Evolutionary conservation across 2,329 filamentous ascomycete genomes (phyloP), one percentile per base, ranked within the genome.

Genomic region (Microsporum canis): DNA sequence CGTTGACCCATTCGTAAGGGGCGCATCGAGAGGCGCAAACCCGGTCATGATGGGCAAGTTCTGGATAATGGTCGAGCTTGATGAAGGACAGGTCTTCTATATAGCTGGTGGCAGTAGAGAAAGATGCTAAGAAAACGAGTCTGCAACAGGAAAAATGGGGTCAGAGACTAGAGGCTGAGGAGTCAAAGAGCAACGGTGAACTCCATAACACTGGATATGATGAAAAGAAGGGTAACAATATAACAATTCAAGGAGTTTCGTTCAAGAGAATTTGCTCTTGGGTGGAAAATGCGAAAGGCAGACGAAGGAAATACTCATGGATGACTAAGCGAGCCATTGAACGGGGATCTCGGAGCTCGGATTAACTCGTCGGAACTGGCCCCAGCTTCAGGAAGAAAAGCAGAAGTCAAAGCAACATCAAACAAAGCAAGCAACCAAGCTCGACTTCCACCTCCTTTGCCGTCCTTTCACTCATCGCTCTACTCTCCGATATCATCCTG

Each of bases 21-120:
- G 76, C 66, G 76, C 73, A 71, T 83, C 84, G 65, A 84, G 75
- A 63, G 79, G 83, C 66, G 75, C 80, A 70, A 76, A 78, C 55
- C 77, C 74, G 65, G 80, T 75, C 81, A 84, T 84, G 45, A 62
- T 73, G 57, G 36, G 55, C 55, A 43, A 33, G 10, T 1, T 2
- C 17, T 57, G 36, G 55, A n/a, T 43, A 39, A 31, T 39, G 4
- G 14, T 7, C 27, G 36, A 39, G 55, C 34, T 43, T 29, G 17
- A 1, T 23, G 34, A 57, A 38, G 8, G 36, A 34, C 36, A 23
- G 23, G 55, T 57, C 29, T 33, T 12, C 45, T 51, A 51, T 43
- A 57, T 27, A 57, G 7, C 23, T 10, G 39, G 55, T 29, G 17
- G 36, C 34, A 57, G 55, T 17, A 3, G 47, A 31, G 23, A 53